Conservation (phyloP, 257 asterid species). For the Orobanche coerulescens region DNA sequence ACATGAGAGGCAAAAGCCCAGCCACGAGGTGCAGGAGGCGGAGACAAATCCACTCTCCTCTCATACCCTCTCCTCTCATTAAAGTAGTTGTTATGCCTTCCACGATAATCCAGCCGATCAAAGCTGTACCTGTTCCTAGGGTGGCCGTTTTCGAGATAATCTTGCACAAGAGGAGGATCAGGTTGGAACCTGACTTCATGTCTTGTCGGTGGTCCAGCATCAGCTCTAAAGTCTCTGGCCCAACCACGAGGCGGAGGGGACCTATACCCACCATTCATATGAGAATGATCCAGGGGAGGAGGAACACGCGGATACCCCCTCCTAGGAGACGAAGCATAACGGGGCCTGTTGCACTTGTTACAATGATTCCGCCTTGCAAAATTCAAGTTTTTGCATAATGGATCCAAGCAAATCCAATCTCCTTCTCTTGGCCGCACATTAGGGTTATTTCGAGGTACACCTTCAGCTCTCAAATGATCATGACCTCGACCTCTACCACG, state of each 20-base stretch:
- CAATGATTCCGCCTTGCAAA: conserved; percentile 85
- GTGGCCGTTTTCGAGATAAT: conserved; percentile 38
- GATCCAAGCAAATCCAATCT: conserved; percentile 88
- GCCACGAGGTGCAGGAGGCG: conserved; percentile 55
- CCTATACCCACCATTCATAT: conserved; percentile 49
- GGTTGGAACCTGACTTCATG: conserved; percentile 53
- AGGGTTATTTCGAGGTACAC: conserved; percentile 63
- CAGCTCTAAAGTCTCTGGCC: conserved; percentile 61
- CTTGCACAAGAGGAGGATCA: conserved; percentile 39
- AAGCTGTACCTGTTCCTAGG: conserved; percentile 46
- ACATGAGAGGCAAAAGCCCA: conserved; percentile 50
- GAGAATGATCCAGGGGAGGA: conserved; percentile 43
- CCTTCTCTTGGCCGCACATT: conserved; percentile 89
- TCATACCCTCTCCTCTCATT: conserved; percentile 45
- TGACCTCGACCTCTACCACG: conserved; percentile 48
- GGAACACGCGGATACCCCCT: conserved; percentile 59
- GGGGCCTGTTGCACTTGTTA: conserved; percentile 81
- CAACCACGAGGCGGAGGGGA: conserved; percentile 83
- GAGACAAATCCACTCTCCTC: conserved; percentile 48
- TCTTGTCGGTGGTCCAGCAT: conserved; percentile 47
- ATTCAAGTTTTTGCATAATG: conserved; percentile 81
- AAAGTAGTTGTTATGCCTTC: conserved; percentile 48
- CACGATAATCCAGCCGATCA: conserved; percentile 56
- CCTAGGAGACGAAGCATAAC: conserved; percentile 43
- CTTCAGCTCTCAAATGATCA: conserved; percentile 49